Percentiles rank a stretch among this genome's conserved stretches.
Evolutionary conservation across 2,329 filamentous ascomycete species (phyloP).

Genomic region (Lasiodiplodia hormozganensis): DNA sequence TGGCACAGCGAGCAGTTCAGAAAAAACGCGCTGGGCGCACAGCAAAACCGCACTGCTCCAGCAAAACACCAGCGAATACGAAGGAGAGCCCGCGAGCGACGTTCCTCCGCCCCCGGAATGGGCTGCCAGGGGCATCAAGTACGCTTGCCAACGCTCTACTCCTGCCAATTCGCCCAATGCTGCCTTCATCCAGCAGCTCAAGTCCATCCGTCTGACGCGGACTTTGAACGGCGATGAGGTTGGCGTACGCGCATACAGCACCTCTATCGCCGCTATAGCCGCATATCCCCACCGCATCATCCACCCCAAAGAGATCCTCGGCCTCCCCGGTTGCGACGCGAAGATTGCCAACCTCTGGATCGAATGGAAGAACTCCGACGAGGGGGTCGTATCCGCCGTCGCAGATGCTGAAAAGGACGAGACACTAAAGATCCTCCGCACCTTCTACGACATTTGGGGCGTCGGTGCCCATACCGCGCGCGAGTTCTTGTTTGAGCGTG

Average conservation of each 20-base stretch:
- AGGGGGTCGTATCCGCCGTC: constrained; percentile 66
- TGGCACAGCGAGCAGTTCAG: not conserved
- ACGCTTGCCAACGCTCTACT: constrained; percentile 82
- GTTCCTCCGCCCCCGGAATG: constrained; percentile 74
- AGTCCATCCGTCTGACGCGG: constrained; percentile 75
- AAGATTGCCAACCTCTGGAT: constrained; percentile 81
- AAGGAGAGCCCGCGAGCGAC: constrained; percentile 57
- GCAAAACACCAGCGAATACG: constrained; percentile 80
- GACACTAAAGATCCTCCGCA: constrained; percentile 67
- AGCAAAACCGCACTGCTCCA: constrained; percentile 59
- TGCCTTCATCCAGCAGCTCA: constrained; percentile 75
- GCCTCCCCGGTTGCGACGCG: constrained; percentile 78
- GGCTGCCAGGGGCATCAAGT: constrained; percentile 68
- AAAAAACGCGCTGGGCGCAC: constrained; percentile 26
- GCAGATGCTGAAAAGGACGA: constrained; percentile 69
- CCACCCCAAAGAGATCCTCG: constrained; percentile 50
- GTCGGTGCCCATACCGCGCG: constrained; percentile 82
- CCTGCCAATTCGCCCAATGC: constrained; percentile 74
- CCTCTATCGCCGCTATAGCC: constrained; percentile 80
- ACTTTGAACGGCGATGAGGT: constrained; percentile 76
- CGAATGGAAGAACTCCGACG: constrained; percentile 70
- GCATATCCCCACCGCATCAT: constrained; percentile 74
- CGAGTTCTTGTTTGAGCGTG: constrained; percentile 76
- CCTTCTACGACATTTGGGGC: constrained; percentile 91
- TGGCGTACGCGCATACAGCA: constrained; percentile 85